Percentiles rank a stretch among this genome's conserved stretches.
phyloP scores from a whole-genome alignment of 2,329 filamentous ascomycete genomes.

The Elsinoe ampelina region DNA sequence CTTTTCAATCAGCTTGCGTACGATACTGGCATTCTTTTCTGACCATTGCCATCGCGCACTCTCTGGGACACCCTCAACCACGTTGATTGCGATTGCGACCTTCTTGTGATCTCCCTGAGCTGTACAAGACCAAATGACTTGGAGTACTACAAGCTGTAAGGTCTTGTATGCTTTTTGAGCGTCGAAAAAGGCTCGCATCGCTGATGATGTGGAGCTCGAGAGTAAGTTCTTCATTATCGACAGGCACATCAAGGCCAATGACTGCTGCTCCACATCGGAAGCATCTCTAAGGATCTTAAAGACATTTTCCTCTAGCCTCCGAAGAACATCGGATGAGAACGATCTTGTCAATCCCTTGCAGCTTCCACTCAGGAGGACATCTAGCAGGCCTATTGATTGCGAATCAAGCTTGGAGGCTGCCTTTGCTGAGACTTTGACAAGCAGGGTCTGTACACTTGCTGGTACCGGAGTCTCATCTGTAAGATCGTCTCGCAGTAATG shows the following conservation, averaged over 20 bases:
- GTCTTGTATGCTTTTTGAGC: constrained; percentile 27
- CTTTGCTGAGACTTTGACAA: constrained; percentile 25
- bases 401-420: constrained; percentile 23
- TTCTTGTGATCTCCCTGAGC: constrained; percentile 18
- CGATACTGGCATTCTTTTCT: constrained; percentile 22
- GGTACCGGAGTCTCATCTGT: constrained; percentile 24
- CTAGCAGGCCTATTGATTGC: constrained; percentile 24
- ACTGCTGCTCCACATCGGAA: constrained; percentile 21
- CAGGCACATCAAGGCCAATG: constrained; percentile 28
- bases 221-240: constrained; percentile 28
- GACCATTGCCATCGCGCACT: constrained; percentile 25
- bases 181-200: constrained; percentile 27
- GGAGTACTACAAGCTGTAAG: constrained; percentile 26
- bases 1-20: constrained; percentile 29
- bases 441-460: constrained; percentile 25
- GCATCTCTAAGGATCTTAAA: constrained; percentile 24
- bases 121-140: constrained; percentile 25
- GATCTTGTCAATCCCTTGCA: constrained; percentile 24
- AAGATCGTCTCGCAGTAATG: constrained; percentile 24
- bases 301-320: constrained; percentile 25
- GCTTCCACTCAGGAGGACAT: constrained; percentile 26
- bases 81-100: constrained; percentile 23
- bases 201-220: constrained; percentile 9
- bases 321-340: constrained; percentile 22
- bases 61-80: constrained; percentile 23